Evolutionary conservation across 2,329 filamentous ascomycete genomes (phyloP), one percentile per base, ranked within the genome.

Genomic region (Alternaria burnsii): DNA sequence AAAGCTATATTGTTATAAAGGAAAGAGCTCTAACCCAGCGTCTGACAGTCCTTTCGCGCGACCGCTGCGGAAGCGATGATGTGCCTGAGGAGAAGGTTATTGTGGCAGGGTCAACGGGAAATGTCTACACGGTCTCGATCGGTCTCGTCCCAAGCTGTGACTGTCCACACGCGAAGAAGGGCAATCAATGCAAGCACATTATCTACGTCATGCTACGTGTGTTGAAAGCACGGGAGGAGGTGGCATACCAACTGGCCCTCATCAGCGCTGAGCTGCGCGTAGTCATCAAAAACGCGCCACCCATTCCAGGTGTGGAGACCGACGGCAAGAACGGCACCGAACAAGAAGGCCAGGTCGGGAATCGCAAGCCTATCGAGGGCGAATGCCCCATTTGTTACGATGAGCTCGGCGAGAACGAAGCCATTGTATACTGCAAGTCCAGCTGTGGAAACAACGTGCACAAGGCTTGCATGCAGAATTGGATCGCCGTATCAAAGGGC

Each of bases 391-490:
- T 89, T 63, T 89, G 88, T 55, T 76, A 76, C 36, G 69, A 69
- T 43, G 71, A 76, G n/a, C 69, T 76, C 30, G 59, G 70, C 1
- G 72, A 71, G 3, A 79, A 79, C 4, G 73, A 77, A 50, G 57
- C 66, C 3, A 74, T 74, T 30, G 74, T 76, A 3, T 89, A 86
- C 82, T 89, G 88, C 75, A 84, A 84, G 68, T 82, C 83, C 0
- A 80, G 84, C 3, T 90, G 88, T 66, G 87, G 87, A 18, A 88
- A 89, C 74, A 89, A 89, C 67, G 77, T 88, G n/a, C 86, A 88
- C 71, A 82, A 83, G 59, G 69, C 73, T 1, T 88, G 87, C 66
- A 88, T 88, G 71, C 74, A 84, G 55, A 79, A 83, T 61, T 88
- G 86, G 86, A 71, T 73, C 9, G 58, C 69, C 3, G 64, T 66